Base-by-base conservation (phyloP, 1,139 yeast genomes). In the Candida neerlandica region DNA sequence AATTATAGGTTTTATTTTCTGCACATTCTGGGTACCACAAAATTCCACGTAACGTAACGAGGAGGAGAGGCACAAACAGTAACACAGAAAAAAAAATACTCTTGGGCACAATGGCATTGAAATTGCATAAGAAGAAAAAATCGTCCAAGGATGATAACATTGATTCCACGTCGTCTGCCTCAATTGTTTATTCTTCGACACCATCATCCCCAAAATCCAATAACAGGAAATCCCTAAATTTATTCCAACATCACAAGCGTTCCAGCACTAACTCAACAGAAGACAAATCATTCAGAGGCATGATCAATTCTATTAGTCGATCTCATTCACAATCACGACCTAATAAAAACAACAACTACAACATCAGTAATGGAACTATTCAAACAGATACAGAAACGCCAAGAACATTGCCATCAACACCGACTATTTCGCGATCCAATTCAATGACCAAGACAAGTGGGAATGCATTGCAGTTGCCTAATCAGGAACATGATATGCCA, bases 201-300 rank as follows among this genome's bases (percentile, higher is more conserved):
- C 27, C 27, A 23, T 23, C 41, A 21, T 27, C 40, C 15, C 40
- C 29, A 9, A 43, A 43, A 16, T 27, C 45, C 7, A 42, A 34
- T 18, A 30, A 33, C 18, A 37, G 41, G 5, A 35, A 27, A 16
- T 39, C 47, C 14, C n/a, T 44, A 10, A 39, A 39, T 32, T 11
- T 39, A 15, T 44, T 44, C 16, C 39, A 44, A 16, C 33, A 43
- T 37, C 46, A 37, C 16, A 43, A 44, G 6, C 38, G 34, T 4
- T 37, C 38, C n/a, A 34, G 21, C 14, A 43, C 41, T 35, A 18
- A 21, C 10, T 42, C 40, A 33, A 41, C 48, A 4, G 41, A 32
- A 32, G 52, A 49, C 15, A 29, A 21, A 11, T 49, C 52, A 15
- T 43, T 43, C 18, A 43, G 45, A 43, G 45, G 45, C 19, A 43